Evolutionary conservation across 768 basidiomycete genomes (phyloP), one percentile per base, ranked within the genome.

Genomic region (Amanita pseudoporphyria): DNA sequence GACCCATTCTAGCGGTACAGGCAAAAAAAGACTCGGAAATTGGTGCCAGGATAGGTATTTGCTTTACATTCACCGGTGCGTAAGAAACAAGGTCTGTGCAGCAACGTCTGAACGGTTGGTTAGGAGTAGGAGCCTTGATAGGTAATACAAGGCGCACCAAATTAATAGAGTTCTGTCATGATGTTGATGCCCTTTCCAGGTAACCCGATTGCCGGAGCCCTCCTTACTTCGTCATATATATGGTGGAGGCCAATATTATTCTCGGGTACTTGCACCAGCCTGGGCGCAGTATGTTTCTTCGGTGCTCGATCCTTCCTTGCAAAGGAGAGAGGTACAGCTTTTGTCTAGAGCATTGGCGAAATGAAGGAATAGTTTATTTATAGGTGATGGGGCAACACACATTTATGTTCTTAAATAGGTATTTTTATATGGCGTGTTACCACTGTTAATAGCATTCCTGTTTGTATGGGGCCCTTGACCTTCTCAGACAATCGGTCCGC

Each of bases 211-310:
- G 72, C 72, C 30, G 81, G 81, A 0, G 73, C 77, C 3, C 62
- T 82, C 22, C 69, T 83, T 6, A 71, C 77, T 0, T 53, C 66
- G 6, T 59, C 67, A 0, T 80, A 73, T 51, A 56, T 73, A 5
- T 83, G 81, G 81, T 80, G 77, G 76, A 67, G 74, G 30, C 76
- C 77, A 1, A 72, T 72, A 9, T 48, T 80, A 6, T 83, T 80
- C 55, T 67, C 73, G 24, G 79, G 77, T 35, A 24, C 69, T n/a
- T 68, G 60, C 52, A 64, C 71, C 14, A 45, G 59, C 19, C 55
- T 43, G 33, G 68, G 65, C 2, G 57, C 55, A 7, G 39, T 9
- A 42, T 45, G 38, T 33, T 45, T 45, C 19, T 3, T 31, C 18
- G 9, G 6, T 31, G 33, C 44, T 19, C 43, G 51, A 7, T 10